Base-by-base conservation (phyloP, 1,284 basidiomycete species). In the Melampsora larici-populina region DNA sequence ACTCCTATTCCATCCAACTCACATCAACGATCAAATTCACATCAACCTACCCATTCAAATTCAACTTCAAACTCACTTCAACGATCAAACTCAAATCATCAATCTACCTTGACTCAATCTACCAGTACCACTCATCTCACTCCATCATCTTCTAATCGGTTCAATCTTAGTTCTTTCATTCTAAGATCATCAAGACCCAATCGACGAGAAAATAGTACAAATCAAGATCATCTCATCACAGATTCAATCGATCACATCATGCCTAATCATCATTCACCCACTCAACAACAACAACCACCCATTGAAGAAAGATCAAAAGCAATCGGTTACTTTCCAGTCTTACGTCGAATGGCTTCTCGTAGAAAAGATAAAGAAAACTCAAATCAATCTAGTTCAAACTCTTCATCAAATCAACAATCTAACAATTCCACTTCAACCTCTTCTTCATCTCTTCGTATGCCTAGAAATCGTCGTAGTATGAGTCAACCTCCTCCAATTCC, bases 401-500 rank as follows among this genome's bases (percentile, higher is more conserved):
- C 26, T 6, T 21, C 36, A 36, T 21, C 17, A 64, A 17, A 21
- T 64, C 21, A n/a, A 29, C 8, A 31, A 24, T 31, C 63, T 64
- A 7, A 64, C 9, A 31, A 64, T 26, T 2, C 24, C 8, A 40
- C 17, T 26, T 29, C n/a, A 40, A 24, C 33, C 15, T 24, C 65
- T 48, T n/a, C 36, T 48, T 67, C 65, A 21, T 40, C 36, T 67
- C 43, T 48, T 48, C n/a, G 26, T 40, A n/a, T 18, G 13, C 21
- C 65, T 40, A 8, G 36, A 5, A 15, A 6, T 24, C 17, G 36
- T 18, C 65, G 43, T 7, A 43, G 36, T 67, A 67, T 48, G 43
- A 67, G 33, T 67, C 65, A 43, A 43, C 65, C 33, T 43, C 43
- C 65, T 6, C 33, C 65, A 8, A 43, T 72, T 21, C 70, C 70